phyloP scores from a whole-genome alignment of 2,329 filamentous ascomycete genomes.

The Sporothrix protearum region DNA sequence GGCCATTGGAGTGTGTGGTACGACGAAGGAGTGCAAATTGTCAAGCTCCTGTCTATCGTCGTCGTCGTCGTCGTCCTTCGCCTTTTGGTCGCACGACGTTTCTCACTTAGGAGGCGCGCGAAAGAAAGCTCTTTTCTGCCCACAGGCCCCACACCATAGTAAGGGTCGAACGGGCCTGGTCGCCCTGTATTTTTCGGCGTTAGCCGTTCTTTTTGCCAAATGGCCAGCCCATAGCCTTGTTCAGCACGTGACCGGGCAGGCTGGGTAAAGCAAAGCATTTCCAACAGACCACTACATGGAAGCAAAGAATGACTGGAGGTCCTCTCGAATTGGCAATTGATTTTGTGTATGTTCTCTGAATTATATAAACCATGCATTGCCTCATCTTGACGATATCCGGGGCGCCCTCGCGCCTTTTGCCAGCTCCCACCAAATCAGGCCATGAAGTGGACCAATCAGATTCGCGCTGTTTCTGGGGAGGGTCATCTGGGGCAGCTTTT shows the following conservation, averaged over 20 bases:
- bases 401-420: background rate
- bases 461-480: conserved; percentile 27
- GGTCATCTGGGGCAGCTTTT: conserved; percentile 24
- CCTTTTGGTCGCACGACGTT: background rate
- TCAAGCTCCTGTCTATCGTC: background rate
- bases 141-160: background rate
- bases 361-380: background rate
- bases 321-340: background rate
- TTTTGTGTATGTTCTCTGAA: background rate
- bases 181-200: conserved; percentile 12
- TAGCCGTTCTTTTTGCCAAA: background rate
- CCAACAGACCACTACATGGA: background rate
- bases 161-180: background rate
- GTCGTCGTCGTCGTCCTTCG: background rate
- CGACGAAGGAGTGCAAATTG: background rate
- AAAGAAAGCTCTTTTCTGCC: conserved; percentile 12
- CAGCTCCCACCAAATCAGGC: background rate
- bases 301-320: background rate
- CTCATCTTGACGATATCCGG: no score
- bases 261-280: background rate
- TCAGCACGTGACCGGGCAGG: background rate
- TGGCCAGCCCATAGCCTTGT: background rate
- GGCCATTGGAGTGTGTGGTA: conserved; percentile 16
- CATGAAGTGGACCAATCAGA: conserved; percentile 29
- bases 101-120: background rate